Evolutionary conservation across 78 protist genomes (phyloP).

Genomic region (Dictyostelium brefeldianum): DNA sequence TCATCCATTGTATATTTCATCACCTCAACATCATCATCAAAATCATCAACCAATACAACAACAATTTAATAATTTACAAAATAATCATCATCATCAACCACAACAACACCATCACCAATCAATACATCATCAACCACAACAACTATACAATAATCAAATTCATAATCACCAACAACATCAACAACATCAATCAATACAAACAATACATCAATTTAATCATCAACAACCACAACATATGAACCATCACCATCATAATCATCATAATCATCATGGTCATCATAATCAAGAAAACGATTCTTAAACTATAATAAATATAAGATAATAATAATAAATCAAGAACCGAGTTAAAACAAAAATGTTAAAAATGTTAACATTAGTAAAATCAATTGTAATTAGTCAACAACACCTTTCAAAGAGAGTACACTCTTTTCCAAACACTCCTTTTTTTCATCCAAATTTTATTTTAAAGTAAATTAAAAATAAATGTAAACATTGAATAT

Average conservation of each 20-base stretch:
- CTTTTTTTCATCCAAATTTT: too few species aligned
- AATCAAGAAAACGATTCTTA: constrained; percentile 8
- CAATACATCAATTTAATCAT: neutral
- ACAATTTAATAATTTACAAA: constrained; percentile 1
- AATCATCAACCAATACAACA: neutral
- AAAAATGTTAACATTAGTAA: neutral
- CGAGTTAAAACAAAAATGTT: neutral
- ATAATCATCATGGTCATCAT: neutral
- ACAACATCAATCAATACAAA: neutral
- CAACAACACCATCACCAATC: neutral
- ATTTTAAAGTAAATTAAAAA: too few species aligned
- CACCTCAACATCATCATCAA: constrained; percentile 17
- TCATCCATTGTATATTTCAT: neutral
- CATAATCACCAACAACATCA: neutral
- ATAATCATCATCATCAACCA: neutral
- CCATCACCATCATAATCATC: neutral
- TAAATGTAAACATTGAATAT: too few species aligned
- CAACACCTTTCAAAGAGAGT: too few species aligned
- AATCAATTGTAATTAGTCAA: neutral
- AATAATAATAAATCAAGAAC: neutral
- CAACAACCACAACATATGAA: neutral
- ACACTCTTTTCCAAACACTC: too few species aligned
- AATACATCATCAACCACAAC: neutral
- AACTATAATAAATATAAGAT: neutral
- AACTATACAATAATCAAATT: neutral